phyloP scores from a whole-genome alignment of 371 early-diverging fungal genomes.

The Actinomucor elegans region DNA sequence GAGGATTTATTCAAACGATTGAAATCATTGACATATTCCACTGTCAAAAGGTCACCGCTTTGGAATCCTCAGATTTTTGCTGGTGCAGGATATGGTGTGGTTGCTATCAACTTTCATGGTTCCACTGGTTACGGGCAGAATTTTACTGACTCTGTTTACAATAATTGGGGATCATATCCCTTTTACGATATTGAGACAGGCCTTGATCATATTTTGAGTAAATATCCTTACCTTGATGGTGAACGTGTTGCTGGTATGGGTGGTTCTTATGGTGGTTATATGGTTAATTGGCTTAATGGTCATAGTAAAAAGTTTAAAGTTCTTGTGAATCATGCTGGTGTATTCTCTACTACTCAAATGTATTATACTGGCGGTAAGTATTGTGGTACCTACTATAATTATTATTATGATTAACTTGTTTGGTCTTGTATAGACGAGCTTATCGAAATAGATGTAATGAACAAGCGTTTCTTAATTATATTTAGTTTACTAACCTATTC shows the following conservation, averaged over 20 bases:
- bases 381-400: conserved; percentile 77
- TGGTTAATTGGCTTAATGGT: conserved; percentile 76
- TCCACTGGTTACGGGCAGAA: conserved; percentile 83
- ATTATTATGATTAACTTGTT: too few species aligned
- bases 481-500: too few species aligned
- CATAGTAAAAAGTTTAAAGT: conserved; percentile 65
- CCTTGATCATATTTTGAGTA: conserved; percentile 63
- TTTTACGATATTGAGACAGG: conserved; percentile 76
- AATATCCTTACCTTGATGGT: conserved; percentile 62
- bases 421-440: too few species aligned
- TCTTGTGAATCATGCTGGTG: conserved; percentile 84
- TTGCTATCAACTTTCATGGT: conserved; percentile 80
- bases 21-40: too few species aligned
- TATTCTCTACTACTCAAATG: conserved; percentile 64
- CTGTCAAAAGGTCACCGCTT: too few species aligned
- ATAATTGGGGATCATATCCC: conserved; percentile 81
- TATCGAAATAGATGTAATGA: too few species aligned
- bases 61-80: conserved; percentile 81
- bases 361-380: conserved; percentile 80
- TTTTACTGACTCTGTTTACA: conserved; percentile 71
- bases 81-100: conserved; percentile 73
- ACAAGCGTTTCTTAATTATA: too few species aligned
- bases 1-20: too few species aligned
- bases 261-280: conserved; percentile 84
- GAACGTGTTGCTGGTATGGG: conserved; percentile 70